A percentile compares a stretch with the other conserved stretches of the same genome.
Evolutionary conservation across 805 yeast genomes (phyloP).

Genomic region (Yarrowia bubula): DNA sequence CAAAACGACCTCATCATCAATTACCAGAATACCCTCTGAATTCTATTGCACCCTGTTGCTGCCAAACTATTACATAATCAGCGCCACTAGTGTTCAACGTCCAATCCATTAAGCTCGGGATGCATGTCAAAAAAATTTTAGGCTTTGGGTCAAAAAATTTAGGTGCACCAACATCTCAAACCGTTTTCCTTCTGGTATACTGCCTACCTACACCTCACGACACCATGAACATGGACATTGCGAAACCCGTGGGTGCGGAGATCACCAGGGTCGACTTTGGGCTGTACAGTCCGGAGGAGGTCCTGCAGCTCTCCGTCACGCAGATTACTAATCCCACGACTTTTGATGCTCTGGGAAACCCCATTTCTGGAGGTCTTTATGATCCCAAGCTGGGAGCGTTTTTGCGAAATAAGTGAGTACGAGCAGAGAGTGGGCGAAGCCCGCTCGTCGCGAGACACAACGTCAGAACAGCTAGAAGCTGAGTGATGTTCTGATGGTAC

Average conservation of each 20-base stretch:
- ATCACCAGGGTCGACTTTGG: slow-evolving; percentile 91
- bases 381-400: slow-evolving; percentile 97
- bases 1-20: too few species aligned
- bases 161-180: neutral
- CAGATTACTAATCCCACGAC: slow-evolving; percentile 94
- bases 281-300: slow-evolving; percentile 75
- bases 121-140: slow-evolving; percentile 4
- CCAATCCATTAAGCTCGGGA: neutral
- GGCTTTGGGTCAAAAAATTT: slow-evolving; percentile 2
- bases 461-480: too few species aligned
- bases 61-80: neutral
- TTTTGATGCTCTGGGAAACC: slow-evolving; percentile 95
- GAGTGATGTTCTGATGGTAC: too few species aligned
- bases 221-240: slow-evolving; percentile 71
- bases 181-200: neutral
- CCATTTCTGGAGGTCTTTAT: slow-evolving; percentile 88
- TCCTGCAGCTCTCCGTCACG: slow-evolving; percentile 83
- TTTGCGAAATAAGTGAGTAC: slow-evolving; percentile 57
- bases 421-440: neutral
- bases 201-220: neutral
- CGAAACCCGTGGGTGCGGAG: slow-evolving; percentile 94
- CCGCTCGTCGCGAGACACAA: too few species aligned
- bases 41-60: too few species aligned
- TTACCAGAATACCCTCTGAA: too few species aligned
- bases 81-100: neutral